A percentile compares a stretch with the other conserved stretches of the same genome.
Evolutionary conservation across 225 moss, liverwort and hornwort genomes (phyloP).

Genomic region (Thuidium tamariscinum): DNA sequence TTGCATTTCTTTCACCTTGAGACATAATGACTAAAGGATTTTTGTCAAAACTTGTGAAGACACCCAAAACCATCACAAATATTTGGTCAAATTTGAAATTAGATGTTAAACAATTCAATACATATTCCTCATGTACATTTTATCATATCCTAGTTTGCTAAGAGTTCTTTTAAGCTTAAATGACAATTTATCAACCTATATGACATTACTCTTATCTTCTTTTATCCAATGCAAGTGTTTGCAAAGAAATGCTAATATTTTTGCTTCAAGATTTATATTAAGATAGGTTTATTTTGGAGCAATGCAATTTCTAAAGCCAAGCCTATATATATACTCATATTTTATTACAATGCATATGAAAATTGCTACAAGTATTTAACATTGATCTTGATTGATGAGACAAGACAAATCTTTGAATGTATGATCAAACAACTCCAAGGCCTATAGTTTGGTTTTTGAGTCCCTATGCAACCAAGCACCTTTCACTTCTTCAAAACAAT

Average conservation of each 20-base stretch:
- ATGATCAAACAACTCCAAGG: fast-evolving
- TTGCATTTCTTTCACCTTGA: not conserved
- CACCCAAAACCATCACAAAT: not conserved
- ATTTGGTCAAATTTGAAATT: fast-evolving
- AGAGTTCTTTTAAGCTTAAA: not conserved
- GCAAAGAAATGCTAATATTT: not conserved
- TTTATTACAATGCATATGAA: not conserved
- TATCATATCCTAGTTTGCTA: fast-evolving
- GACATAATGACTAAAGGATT: not conserved
- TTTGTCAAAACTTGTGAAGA: not conserved
- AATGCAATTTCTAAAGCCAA: not conserved
- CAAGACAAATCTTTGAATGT: not conserved
- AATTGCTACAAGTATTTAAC: not conserved
- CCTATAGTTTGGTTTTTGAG: not conserved
- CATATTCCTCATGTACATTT: no score
- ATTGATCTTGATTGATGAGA: not conserved
- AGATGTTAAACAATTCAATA: not conserved
- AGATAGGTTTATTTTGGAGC: fast-evolving
- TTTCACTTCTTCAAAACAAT: not conserved
- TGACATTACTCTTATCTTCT: not conserved
- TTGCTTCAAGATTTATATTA: fast-evolving
- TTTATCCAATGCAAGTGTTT: not conserved
- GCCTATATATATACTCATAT: fast-evolving
- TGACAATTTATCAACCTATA: fast-evolving
- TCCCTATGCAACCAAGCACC: not conserved